Conservation (phyloP, 2,329 filamentous ascomycete genomes). For the Ascochyta viciae-villosae region DNA sequence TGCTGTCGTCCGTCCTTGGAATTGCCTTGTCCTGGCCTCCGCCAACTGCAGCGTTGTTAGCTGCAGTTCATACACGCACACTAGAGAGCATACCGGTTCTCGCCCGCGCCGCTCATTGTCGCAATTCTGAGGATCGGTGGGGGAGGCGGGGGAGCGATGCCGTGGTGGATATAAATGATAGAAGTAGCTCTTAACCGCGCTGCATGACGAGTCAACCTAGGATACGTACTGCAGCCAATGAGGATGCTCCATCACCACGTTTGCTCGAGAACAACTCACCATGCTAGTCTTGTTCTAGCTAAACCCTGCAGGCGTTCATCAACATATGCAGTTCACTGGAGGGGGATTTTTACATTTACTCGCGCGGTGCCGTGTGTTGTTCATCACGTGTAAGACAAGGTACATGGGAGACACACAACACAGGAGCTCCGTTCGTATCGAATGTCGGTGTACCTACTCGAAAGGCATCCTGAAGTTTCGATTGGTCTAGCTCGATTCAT, state of each 20-base stretch:
- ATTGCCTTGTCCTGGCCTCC: conserved; percentile 44
- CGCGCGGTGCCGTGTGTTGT: conserved; percentile 17
- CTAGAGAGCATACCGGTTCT: conserved; percentile 42
- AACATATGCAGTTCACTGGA: conserved; percentile 15
- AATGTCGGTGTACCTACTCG: conserved; percentile 14
- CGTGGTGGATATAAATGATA: conserved; percentile 40
- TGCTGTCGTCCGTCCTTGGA: conserved; percentile 46
- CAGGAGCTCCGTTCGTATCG: background rate
- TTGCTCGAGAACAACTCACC: conserved; percentile 17
- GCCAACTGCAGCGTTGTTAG: conserved; percentile 42
- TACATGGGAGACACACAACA: conserved; percentile 4
- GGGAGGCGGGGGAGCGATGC: conserved; percentile 36
- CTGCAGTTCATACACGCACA: background rate
- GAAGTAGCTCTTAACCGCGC: conserved; percentile 30
- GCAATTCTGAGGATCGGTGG: conserved; percentile 29
- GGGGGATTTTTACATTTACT: conserved; percentile 13
- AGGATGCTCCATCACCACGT: conserved; percentile 16
- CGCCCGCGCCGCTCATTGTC: conserved; percentile 49
- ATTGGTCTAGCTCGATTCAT: conserved; percentile 12
- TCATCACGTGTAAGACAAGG: conserved; percentile 16
- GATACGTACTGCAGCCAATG: conserved; percentile 35
- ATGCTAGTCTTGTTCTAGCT: conserved; percentile 14
- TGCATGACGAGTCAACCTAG: conserved; percentile 28
- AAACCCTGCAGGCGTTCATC: conserved; percentile 15
- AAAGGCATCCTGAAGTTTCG: conserved; percentile 1